Base-by-base conservation (phyloP, 129 eudicot species). In the Artemisia annua region DNA sequence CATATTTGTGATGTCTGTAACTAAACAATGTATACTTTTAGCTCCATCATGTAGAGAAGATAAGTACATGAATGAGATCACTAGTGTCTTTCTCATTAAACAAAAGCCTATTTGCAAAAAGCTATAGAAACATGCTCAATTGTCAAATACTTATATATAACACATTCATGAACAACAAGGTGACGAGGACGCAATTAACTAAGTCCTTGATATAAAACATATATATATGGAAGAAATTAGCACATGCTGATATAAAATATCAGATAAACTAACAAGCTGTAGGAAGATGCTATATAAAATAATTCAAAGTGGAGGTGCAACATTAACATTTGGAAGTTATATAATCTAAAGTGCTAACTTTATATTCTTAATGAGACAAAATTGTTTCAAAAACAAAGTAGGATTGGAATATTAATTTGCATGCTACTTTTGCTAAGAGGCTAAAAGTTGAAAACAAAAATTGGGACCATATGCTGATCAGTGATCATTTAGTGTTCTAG, bases 1-100 rank as follows among this genome's bases (percentile, higher is more conserved):
- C 88, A 78, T 75, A 55, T 73, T 74, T 77, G 66, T 62, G 67
- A 73, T 68, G 69, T 76, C 53, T 78, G 76, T 70, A 69, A 66
- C 48, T 69, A 53, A 77, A 82, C 44, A 68, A 51, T 56, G 72
- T 71, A 43, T 65, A 73, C 78, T 73, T 20, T 20, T 82, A 43
- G 78, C 46, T 64, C 67, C 78, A 78, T 72, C 49, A 67, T 60
- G 19, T 24, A 66, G 24, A 66, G 75, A 72, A 66, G 75, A 81
- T 77, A 70, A 81, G 83, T 69, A 59, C 75, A 78, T 26, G 15
- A 53, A 69, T 63, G 78, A 73, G 75, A 68, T 72, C 83, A 72
- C 48, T 18, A 20, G 30, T 69, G 44, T 80, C 64, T 57, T 73
- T 59, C 60, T 78, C 20, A 53, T 24, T 52, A 17, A 63, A 54